Percentiles rank a stretch among this genome's conserved stretches.
These are phyloP conservation scores for Handroanthus guayacan DNA, from an alignment of 257 asterid species.

Conservation along the genomic window DNA sequence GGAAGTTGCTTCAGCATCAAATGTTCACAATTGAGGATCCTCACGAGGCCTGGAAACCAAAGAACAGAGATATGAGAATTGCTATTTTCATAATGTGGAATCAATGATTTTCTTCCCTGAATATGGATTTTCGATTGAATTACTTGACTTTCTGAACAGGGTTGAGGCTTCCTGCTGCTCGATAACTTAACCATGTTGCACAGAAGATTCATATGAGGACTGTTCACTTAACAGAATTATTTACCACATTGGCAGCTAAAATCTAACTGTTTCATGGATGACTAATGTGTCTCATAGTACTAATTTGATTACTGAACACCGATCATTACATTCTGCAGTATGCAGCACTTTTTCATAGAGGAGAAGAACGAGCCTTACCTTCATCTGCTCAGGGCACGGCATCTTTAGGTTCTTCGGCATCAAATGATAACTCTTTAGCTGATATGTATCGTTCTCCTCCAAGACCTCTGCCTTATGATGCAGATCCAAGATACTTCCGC, in stretches of 20 bases:
- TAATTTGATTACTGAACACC: constrained; percentile 23
- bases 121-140: background rate
- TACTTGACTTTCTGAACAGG: background rate
- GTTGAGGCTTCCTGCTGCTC: background rate
- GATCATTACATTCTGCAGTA: constrained; percentile 52
- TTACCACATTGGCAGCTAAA: constrained; percentile 20
- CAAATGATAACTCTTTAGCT: constrained; percentile 58
- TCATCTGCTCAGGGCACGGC: constrained; percentile 56
- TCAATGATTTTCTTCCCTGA: background rate
- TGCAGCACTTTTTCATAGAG: constrained; percentile 57
- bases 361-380: constrained; percentile 54
- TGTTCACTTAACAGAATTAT: background rate
- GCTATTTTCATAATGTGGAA: background rate
- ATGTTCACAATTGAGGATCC: background rate
- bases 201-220: background rate
- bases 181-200: constrained; percentile 1
- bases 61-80: background rate
- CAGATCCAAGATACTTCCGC: constrained; percentile 63
- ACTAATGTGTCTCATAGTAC: background rate
- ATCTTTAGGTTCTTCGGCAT: constrained; percentile 50
- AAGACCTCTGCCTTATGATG: constrained; percentile 72
- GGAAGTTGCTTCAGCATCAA: constrained; percentile 2
- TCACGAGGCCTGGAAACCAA: background rate
- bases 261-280: constrained; percentile 1
- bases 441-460: constrained; percentile 74